Percentiles rank a stretch among this genome's conserved stretches.
phyloP scores from a whole-genome alignment of 805 yeast genomes.

The Wickerhamomyces pijperi region DNA sequence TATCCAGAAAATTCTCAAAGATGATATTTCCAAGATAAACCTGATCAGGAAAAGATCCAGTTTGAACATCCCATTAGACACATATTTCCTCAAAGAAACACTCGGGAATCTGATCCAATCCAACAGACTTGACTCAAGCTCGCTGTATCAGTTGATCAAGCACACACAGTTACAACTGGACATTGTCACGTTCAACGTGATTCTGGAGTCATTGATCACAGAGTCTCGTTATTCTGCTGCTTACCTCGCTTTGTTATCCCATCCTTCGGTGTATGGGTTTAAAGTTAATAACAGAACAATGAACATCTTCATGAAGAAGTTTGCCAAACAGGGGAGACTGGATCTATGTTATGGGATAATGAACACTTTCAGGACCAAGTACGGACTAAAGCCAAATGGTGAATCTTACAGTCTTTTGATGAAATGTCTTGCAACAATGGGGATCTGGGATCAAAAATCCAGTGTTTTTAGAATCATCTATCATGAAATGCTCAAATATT shows the following conservation, averaged over 20 bases:
- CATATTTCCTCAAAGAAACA: conserved; percentile 17
- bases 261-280: conserved; percentile 3
- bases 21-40: conserved; percentile 21
- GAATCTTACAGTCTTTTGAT: conserved; percentile 23
- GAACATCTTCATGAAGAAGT: conserved; percentile 20
- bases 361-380: conserved; percentile 20
- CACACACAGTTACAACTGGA: conserved; percentile 17
- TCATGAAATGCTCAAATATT: conserved; percentile 11
- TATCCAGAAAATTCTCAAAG: conserved; percentile 22
- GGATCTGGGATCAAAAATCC: conserved; percentile 18
- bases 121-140: conserved; percentile 3
- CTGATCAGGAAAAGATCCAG: conserved; percentile 22
- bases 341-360: conserved; percentile 24
- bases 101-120: conserved; percentile 14
- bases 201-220: conserved; percentile 17
- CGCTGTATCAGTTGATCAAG: conserved; percentile 8
- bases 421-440: conserved; percentile 23
- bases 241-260: conserved; percentile 8
- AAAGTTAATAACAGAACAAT: conserved; percentile 13
- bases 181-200: conserved; percentile 14
- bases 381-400: conserved; percentile 20
- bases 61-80: conserved; percentile 21
- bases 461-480: conserved; percentile 16
- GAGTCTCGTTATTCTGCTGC: conserved; percentile 20
- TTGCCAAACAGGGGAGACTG: conserved; percentile 23